Base-by-base conservation (phyloP, 2,329 filamentous ascomycete genomes). In the Colletotrichum orbiculare region DNA sequence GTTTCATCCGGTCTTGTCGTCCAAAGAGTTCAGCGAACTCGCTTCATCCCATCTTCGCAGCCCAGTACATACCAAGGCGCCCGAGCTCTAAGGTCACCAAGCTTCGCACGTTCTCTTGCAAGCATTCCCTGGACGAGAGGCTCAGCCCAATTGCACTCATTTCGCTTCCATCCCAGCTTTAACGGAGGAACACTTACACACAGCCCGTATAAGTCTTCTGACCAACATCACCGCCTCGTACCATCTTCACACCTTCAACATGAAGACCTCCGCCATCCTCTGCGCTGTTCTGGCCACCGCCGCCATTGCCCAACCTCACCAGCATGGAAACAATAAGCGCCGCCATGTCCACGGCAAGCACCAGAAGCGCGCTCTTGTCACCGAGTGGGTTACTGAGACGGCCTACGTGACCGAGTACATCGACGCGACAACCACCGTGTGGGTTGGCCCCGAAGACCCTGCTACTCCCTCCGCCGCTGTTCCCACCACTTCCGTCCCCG, bases 271-370 rank as follows among this genome's bases (percentile, higher is more conserved):
- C 52, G 73, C 75, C 35, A 61, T 82, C 65, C 70, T 78, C 70
- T 72, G 78, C 75, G 78, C 78, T 70, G 70, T 80, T 57, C 70
- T 83, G 73, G 81, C 81, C 68, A 77, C 81, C 45, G 68, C 77
- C 58, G 83, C 79, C 69, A 73, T 81, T 63, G 85, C 85, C 68
- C 82, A 87, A 74, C 85, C 85, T 64, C 81, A 79, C 67, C 77
- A 73, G 69, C 76, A 78, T 69, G 69, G 69, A 60, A 74, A 75
- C 67, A 69, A 67, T 52, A 73, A 74, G 54, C 72, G 72, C 59
- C 73, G 74, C 69, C 78, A 75, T 64, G 77, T 77, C 63, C 78
- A 80, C 66, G 72, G 67, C 54, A 72, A 75, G 61, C 67, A 69
- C 52, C 71, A 69, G 64, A 75, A 75, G 68, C 76, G 77, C 54